Conservation (phyloP, 108 stramenopile species). For the Epithemia pelagica region DNA sequence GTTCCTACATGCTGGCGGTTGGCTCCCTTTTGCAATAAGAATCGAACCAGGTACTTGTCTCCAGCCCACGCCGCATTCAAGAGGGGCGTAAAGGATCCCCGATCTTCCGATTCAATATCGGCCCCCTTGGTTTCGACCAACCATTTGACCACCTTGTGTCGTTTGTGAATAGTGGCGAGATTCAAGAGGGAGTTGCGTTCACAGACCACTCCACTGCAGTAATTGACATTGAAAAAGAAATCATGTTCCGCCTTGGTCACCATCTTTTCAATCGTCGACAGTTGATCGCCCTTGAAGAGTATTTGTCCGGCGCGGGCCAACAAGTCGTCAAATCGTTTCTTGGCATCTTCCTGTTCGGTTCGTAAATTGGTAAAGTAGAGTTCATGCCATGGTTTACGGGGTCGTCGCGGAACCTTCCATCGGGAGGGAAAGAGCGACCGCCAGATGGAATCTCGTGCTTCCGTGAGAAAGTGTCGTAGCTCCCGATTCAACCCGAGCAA, state of each 20-base stretch:
- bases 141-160: constrained; percentile 73
- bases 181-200: constrained; percentile 79
- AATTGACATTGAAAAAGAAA: constrained; percentile 64
- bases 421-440: constrained; percentile 48
- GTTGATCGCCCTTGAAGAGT: constrained; percentile 55
- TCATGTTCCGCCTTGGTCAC: constrained; percentile 45
- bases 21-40: constrained; percentile 47
- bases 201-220: constrained; percentile 65
- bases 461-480: constrained; percentile 29
- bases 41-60: constrained; percentile 60
- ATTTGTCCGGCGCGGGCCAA: constrained; percentile 36
- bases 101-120: constrained; percentile 67
- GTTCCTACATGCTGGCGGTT: constrained; percentile 53
- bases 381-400: constrained; percentile 73
- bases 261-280: constrained; percentile 61
- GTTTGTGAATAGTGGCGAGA: constrained; percentile 60
- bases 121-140: constrained; percentile 60
- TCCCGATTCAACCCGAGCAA: constrained; percentile 43
- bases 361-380: constrained; percentile 55
- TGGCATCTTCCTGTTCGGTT: constrained; percentile 36
- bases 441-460: constrained; percentile 60
- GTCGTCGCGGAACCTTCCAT: constrained; percentile 72
- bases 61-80: constrained; percentile 74
- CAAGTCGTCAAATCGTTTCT: constrained; percentile 64
- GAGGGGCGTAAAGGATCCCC: constrained; percentile 77